Conservation (phyloP, 352 stramenopile species). For the Globisporangium viniferum region DNA sequence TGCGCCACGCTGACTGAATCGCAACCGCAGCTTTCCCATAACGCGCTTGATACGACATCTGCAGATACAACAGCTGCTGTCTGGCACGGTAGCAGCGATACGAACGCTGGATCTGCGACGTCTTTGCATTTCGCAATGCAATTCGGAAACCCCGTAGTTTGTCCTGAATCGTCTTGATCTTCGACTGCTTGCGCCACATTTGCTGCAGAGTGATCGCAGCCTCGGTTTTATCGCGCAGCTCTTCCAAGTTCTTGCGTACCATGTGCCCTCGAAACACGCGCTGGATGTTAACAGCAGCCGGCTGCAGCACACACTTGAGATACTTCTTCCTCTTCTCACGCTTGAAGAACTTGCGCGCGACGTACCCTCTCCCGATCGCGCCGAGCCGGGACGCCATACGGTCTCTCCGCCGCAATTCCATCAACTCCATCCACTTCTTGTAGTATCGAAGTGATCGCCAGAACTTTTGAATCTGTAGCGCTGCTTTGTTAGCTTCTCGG, state of each 20-base stretch:
- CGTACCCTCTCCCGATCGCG: constrained; percentile 51
- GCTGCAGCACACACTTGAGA: constrained; percentile 40
- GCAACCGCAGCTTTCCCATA: constrained; percentile 57
- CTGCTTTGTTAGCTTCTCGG: constrained; percentile 27
- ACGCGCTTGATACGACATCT: constrained; percentile 34
- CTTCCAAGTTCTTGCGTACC: constrained; percentile 49
- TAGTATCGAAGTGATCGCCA: constrained; percentile 49
- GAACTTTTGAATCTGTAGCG: constrained; percentile 42
- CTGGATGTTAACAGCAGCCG: constrained; percentile 51
- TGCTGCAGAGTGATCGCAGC: constrained; percentile 73
- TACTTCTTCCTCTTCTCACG: constrained; percentile 45
- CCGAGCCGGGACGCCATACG: constrained; percentile 67
- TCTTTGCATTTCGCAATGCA: constrained; percentile 36
- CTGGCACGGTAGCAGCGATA: constrained; percentile 62
- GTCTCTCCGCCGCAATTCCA: constrained; percentile 40
- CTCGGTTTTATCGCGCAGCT: constrained; percentile 51
- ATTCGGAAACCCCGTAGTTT: constrained; percentile 40
- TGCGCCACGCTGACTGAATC: constrained; percentile 73
- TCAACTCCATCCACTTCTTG: constrained; percentile 47
- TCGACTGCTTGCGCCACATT: constrained; percentile 58
- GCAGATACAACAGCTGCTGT: constrained; percentile 33
- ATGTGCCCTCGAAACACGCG: constrained; percentile 68
- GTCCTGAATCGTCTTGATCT: constrained; percentile 37
- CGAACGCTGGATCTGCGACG: constrained; percentile 46
- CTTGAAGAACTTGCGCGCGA: constrained; percentile 53